Conservation (phyloP, 2,329 filamentous ascomycete genomes). For the Aspergillus fructus region DNA sequence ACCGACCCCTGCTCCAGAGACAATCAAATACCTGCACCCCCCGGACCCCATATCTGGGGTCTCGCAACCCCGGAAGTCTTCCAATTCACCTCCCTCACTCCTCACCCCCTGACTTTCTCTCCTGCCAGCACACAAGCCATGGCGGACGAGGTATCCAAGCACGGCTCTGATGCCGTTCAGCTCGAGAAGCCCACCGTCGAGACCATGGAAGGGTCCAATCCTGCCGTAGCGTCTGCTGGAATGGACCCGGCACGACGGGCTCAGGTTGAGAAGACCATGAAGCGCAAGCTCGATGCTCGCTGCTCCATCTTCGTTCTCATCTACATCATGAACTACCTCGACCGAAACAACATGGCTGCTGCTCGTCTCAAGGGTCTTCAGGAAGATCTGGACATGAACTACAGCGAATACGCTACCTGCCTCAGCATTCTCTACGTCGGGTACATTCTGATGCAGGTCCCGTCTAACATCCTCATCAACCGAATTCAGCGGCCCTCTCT, state of each 20-base stretch:
- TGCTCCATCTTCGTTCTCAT: conserved; percentile 19
- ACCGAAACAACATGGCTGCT: conserved; percentile 7
- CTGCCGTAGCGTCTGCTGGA: background rate
- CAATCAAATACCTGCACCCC: background rate
- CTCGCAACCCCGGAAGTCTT: background rate
- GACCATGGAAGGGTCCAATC: background rate
- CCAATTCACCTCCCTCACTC: background rate
- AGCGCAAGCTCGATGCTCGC: conserved; percentile 28
- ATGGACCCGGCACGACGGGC: conserved; percentile 22
- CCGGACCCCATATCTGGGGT: background rate
- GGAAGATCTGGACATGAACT: conserved; percentile 1
- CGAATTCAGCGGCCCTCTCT: conserved; percentile 46
- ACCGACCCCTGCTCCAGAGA: background rate
- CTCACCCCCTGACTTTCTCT: background rate
- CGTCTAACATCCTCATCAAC: conserved; percentile 49
- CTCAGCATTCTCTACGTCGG: conserved; percentile 5
- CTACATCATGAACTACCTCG: conserved; percentile 10
- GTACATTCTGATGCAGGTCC: conserved; percentile 19
- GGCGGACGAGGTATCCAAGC: conserved; percentile 1
- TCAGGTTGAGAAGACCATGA: conserved; percentile 26
- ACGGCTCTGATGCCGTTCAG: background rate
- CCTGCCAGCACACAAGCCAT: background rate
- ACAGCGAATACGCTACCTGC: conserved; percentile 4
- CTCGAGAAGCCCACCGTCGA: conserved; percentile 1
- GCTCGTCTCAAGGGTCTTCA: conserved; percentile 8